Percentiles rank a stretch among this genome's conserved stretches.
Evolutionary conservation across 108 stramenopile genomes (phyloP).

Genomic region (Discostella pseudostelligera): DNA sequence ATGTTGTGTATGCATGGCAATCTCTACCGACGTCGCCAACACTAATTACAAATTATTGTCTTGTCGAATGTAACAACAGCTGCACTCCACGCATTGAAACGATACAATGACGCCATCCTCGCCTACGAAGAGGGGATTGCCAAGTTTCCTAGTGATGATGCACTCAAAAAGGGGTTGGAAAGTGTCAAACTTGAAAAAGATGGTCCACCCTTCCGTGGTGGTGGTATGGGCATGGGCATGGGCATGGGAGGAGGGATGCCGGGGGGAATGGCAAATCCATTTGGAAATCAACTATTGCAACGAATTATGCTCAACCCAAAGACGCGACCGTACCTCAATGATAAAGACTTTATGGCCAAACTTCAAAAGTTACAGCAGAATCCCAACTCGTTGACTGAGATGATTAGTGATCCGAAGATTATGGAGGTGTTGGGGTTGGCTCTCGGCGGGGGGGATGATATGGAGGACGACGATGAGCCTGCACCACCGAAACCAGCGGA

Average conservation of each 20-base stretch:
- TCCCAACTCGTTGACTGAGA: slow-evolving; percentile 80
- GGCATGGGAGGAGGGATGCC: slow-evolving; percentile 42
- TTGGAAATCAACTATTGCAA: slow-evolving; percentile 88
- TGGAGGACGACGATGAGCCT: slow-evolving; percentile 49
- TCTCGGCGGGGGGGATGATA: slow-evolving; percentile 58
- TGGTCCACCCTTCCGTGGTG: slow-evolving; percentile 39
- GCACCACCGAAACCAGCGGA: slow-evolving; percentile 28
- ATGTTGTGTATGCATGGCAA: not conserved
- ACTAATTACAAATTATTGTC: not conserved
- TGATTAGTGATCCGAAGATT: slow-evolving; percentile 87
- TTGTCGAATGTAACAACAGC: slow-evolving; percentile 21
- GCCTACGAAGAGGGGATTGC: slow-evolving; percentile 92
- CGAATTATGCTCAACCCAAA: slow-evolving; percentile 91
- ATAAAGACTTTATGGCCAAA: slow-evolving; percentile 92
- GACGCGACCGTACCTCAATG: slow-evolving; percentile 84
- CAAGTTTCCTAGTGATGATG: slow-evolving; percentile 86
- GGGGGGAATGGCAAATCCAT: slow-evolving; percentile 55
- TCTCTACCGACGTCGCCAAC: not conserved
- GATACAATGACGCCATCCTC: slow-evolving; percentile 94
- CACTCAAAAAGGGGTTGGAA: slow-evolving; percentile 86
- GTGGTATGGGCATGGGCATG: slow-evolving; percentile 30
- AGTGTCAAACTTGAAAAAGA: slow-evolving; percentile 87
- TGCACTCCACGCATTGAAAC: slow-evolving; percentile 92
- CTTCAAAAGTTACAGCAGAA: slow-evolving; percentile 84
- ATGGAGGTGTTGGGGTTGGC: slow-evolving; percentile 90